These are phyloP conservation scores for Globisporangium barbulae DNA, from an alignment of 352 stramenopile genomes.

Conservation along the genomic window DNA sequence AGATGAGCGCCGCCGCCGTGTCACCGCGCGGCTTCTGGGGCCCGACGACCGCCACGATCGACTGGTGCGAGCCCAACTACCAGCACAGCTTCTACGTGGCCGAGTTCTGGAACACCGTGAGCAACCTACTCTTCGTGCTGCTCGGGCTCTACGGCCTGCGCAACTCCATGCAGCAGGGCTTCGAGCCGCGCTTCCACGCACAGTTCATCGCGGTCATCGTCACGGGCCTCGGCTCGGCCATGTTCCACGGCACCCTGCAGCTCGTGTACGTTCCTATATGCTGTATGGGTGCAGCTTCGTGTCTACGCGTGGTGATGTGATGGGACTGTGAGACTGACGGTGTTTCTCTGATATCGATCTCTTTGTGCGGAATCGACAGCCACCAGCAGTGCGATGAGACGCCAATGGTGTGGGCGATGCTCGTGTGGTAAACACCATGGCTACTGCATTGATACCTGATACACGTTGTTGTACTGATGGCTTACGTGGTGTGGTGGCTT, in stretches of 20 bases:
- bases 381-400: slow-evolving; percentile 84
- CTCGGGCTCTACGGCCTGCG: slow-evolving; percentile 70
- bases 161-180: slow-evolving; percentile 56
- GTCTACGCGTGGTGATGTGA: not conserved
- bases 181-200: slow-evolving; percentile 74
- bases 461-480: not conserved
- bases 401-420: slow-evolving; percentile 82
- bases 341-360: not conserved
- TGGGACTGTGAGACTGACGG: not conserved
- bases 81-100: slow-evolving; percentile 73
- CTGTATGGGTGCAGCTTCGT: not conserved
- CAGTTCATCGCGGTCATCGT: slow-evolving; percentile 77
- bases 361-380: slow-evolving; percentile 12
- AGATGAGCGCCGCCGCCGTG: slow-evolving; percentile 12
- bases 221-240: slow-evolving; percentile 74
- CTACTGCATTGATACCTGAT: not conserved
- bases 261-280: slow-evolving; percentile 38
- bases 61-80: slow-evolving; percentile 89
- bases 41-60: slow-evolving; percentile 66
- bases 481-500: not conserved
- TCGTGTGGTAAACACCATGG: slow-evolving; percentile 41
- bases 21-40: slow-evolving; percentile 54
- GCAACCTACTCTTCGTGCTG: slow-evolving; percentile 76
- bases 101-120: slow-evolving; percentile 89
- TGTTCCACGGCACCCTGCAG: slow-evolving; percentile 87